Evolutionary conservation across 768 basidiomycete species (phyloP).

Genomic region (Lactarius sp.): DNA sequence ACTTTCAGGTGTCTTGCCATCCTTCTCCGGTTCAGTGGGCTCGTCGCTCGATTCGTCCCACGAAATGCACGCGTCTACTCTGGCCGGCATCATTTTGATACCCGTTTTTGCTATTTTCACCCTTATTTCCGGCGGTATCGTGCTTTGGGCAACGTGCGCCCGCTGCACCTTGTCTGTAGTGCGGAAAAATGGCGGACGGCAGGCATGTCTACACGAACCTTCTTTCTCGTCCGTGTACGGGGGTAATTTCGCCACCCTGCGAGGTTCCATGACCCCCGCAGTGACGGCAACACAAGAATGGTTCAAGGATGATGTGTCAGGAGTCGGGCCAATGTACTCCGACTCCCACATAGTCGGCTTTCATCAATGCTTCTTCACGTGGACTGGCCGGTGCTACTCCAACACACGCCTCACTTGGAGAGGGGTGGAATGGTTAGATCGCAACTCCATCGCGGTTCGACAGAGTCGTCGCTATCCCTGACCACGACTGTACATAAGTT

Average conservation of each 20-base stretch:
- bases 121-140: constrained; percentile 23
- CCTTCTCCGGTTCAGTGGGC: too few relatives aligned
- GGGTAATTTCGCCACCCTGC: not conserved
- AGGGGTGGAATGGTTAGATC: not conserved
- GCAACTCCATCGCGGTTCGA: not conserved
- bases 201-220: not conserved
- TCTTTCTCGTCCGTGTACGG: not conserved
- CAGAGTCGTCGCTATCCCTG: not conserved
- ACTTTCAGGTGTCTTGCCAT: not conserved
- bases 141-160: constrained; percentile 11
- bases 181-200: not conserved
- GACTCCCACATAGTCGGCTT: not conserved
- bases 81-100: constrained; percentile 5
- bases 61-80: not conserved
- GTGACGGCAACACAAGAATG: not conserved
- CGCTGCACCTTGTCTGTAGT: too few relatives aligned
- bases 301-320: not conserved
- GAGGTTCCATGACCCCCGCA: not conserved
- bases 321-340: not conserved
- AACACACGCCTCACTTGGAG: not conserved
- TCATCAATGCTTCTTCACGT: not conserved
- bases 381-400: not conserved
- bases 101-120: constrained; percentile 17
- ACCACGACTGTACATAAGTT: not conserved
- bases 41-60: not conserved